Base-by-base conservation (phyloP, 2,329 filamentous ascomycete genomes). In the Stenocarpella maydis region DNA sequence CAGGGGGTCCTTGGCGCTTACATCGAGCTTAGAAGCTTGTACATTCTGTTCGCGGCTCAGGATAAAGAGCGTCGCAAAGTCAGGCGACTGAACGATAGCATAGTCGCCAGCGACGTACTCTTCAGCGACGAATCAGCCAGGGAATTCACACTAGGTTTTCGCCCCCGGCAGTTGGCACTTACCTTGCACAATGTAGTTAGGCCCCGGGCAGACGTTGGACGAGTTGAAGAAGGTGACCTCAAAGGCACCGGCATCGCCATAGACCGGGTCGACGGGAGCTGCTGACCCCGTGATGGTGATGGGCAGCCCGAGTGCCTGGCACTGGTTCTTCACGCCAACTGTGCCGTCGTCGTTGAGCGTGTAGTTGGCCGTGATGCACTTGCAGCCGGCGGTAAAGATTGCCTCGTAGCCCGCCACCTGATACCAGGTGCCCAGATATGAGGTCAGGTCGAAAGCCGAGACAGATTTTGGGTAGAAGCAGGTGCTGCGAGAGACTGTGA, bases 141-240 rank as follows among this genome's bases (percentile, higher is more conserved):
- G 28, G 19, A 45, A 34, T 12, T 9, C 4, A 6, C 21, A 34
- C 9, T 4, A 12, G n/a, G n/a, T n/a, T n/a, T n/a, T n/a, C n/a
- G 3, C 21, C 24, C 14, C 17, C 26, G 2, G 12, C 4, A n/a
- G 17, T 14, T 5, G 24, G 8, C 15, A 72, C 70, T 71, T 39
- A 73, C 72, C 72, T 65, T 74, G 72, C 24, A 74, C 72, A 66
- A 74, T 72, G 45, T 74, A 74, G 65, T 74, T 74, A 0, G 72
- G 72, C 1, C 72, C 72, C 2, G 71, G 67, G 61, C 72, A 74
- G 37, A 47, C 52, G 15, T 66, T 65, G n/a, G 69, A 69, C 2
- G 67, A 54, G 41, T 65, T 67, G 24, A 68, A 67, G 21, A 74
- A 72, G 31, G 65, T 67, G 24, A 74, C 72, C 45, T 72, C 67